phyloP scores from a whole-genome alignment of 805 yeast species.

The Candida alai region DNA sequence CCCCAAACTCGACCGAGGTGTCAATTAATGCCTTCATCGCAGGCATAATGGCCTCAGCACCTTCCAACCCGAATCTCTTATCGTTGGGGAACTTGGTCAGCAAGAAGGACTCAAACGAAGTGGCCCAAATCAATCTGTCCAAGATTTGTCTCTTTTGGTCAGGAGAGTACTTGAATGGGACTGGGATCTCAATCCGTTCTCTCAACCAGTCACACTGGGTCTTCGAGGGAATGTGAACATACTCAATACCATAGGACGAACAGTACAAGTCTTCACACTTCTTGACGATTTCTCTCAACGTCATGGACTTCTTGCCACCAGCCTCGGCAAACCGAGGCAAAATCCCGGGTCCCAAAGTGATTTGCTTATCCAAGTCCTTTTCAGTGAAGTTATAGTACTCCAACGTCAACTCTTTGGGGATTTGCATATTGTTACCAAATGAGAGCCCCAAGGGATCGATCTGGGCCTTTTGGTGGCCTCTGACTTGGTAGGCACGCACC shows the following conservation, averaged over 20 bases:
- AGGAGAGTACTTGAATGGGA: constrained; percentile 72
- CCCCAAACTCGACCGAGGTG: constrained; percentile 85
- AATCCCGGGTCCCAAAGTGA: constrained; percentile 96
- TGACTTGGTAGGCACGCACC: constrained; percentile 97
- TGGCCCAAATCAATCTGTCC: constrained; percentile 95
- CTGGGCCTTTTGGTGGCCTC: constrained; percentile 95
- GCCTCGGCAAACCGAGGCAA: constrained; percentile 80
- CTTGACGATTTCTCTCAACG: constrained; percentile 72
- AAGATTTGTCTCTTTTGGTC: constrained; percentile 95
- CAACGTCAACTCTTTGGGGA: constrained; percentile 84
- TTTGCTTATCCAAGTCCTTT: constrained; percentile 74
- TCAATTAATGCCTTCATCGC: constrained; percentile 96
- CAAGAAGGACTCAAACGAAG: constrained; percentile 88
- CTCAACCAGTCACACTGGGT: constrained; percentile 98
- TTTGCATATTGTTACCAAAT: constrained; percentile 60
- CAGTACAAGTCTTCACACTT: constrained; percentile 84
- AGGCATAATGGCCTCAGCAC: constrained; percentile 94
- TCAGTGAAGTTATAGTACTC: constrained; percentile 92
- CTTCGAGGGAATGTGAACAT: constrained; percentile 93
- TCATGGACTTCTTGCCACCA: constrained; percentile 61
- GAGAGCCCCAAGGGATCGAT: constrained; percentile 94
- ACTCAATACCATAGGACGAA: constrained; percentile 87
- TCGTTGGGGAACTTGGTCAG: constrained; percentile 97
- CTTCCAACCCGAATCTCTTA: constrained; percentile 97
- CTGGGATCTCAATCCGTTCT: constrained; percentile 90